These are phyloP conservation scores for Claviceps paspali DNA, from an alignment of 2,329 filamentous ascomycete genomes.

Conservation along the genomic window DNA sequence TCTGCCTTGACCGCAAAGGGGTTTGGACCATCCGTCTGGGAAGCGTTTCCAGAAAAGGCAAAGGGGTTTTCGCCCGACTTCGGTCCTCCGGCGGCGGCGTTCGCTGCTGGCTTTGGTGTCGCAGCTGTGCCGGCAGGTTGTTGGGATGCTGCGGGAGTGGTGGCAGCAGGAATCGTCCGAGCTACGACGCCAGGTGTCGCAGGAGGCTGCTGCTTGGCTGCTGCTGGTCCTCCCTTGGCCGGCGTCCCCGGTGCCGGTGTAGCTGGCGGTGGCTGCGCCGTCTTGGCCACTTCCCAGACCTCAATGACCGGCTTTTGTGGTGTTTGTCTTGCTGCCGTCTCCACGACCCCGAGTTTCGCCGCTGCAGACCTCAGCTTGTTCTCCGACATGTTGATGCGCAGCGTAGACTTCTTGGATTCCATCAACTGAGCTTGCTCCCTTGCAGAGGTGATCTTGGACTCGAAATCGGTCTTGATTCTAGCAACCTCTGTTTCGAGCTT, in stretches of 20 bases:
- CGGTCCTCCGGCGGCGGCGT: background rate
- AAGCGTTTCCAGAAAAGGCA: background rate
- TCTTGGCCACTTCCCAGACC: slow-evolving; percentile 72
- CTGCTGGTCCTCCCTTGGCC: slow-evolving; percentile 5
- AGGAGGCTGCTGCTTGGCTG: slow-evolving; percentile 10
- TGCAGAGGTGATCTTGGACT: slow-evolving; percentile 37
- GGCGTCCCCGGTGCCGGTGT: slow-evolving; percentile 6
- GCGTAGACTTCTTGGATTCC: slow-evolving; percentile 56
- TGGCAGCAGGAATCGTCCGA: slow-evolving; percentile 1
- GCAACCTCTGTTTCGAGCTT: slow-evolving; percentile 52
- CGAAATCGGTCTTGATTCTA: slow-evolving; percentile 40
- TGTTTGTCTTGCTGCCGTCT: slow-evolving; percentile 71
- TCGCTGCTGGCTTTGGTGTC: slow-evolving; percentile 8
- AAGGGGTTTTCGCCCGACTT: slow-evolving; percentile 1
- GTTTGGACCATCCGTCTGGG: slow-evolving; percentile 1
- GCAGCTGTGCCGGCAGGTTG: slow-evolving; percentile 4
- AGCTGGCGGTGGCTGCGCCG: slow-evolving; percentile 13
- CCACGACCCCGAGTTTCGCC: slow-evolving; percentile 64
- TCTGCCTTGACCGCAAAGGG: slow-evolving; percentile 4
- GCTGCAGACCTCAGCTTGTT: slow-evolving; percentile 47
- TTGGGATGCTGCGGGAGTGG: slow-evolving; percentile 1
- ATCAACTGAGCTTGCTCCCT: slow-evolving; percentile 53
- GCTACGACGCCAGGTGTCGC: slow-evolving; percentile 1
- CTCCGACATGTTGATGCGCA: slow-evolving; percentile 67
- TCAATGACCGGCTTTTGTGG: slow-evolving; percentile 71